phyloP scores from a whole-genome alignment of 2,329 filamentous ascomycete species.

The Cladorrhinum sp. region DNA sequence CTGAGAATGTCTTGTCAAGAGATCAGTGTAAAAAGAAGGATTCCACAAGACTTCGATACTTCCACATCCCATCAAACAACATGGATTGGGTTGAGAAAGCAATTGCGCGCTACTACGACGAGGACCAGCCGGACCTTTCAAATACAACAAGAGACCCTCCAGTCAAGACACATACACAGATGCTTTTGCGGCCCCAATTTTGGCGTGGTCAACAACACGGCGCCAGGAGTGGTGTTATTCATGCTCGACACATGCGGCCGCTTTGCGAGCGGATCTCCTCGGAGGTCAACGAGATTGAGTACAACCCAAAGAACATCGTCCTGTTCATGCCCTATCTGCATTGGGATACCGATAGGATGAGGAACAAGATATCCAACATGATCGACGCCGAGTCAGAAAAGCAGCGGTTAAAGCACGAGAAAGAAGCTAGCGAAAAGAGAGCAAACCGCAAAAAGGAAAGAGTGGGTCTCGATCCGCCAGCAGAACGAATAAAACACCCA shows the following conservation, averaged over 20 bases:
- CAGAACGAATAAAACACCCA: not conserved
- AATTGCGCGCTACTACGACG: slow-evolving; percentile 22
- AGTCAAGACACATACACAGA: slow-evolving; percentile 8
- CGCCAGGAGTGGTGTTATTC: slow-evolving; percentile 22
- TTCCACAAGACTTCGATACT: slow-evolving; percentile 16
- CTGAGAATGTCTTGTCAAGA: slow-evolving; percentile 10
- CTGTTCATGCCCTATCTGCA: slow-evolving; percentile 41
- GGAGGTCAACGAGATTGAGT: slow-evolving; percentile 14
- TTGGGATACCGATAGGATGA: slow-evolving; percentile 37
- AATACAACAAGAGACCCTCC: not conserved
- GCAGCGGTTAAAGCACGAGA: not conserved
- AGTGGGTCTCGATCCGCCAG: not conserved
- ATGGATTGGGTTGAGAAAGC: slow-evolving; percentile 22
- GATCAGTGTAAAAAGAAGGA: slow-evolving; percentile 5
- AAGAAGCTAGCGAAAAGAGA: not conserved
- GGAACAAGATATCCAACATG: slow-evolving; percentile 28
- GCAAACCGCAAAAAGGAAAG: not conserved
- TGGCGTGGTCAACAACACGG: slow-evolving; percentile 38
- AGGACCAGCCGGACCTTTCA: slow-evolving; percentile 3
- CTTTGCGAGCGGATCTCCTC: slow-evolving; percentile 30
- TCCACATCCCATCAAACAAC: slow-evolving; percentile 22
- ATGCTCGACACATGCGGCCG: slow-evolving; percentile 37
- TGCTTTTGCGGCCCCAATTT: slow-evolving; percentile 21
- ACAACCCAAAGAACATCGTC: slow-evolving; percentile 30
- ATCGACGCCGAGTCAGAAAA: slow-evolving; percentile 26